Conservation (phyloP, 1,284 basidiomycete genomes). For the Sphagnurus paluster region DNA sequence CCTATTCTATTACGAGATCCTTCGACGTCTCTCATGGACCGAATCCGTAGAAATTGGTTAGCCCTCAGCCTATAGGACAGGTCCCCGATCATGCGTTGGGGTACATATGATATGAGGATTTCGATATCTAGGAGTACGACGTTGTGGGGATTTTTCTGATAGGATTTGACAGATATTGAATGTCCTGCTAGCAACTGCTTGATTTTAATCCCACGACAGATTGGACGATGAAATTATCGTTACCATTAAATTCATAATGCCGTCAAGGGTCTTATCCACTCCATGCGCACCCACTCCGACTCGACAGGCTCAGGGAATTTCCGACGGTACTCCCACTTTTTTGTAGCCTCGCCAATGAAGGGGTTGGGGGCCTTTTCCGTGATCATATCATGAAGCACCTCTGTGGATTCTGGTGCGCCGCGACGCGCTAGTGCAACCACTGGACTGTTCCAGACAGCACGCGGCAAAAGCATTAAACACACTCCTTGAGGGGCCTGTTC, state of each 20-base stretch:
- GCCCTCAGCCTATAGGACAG: slow-evolving; percentile 34
- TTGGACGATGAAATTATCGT: no score
- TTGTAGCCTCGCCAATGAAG: neutral
- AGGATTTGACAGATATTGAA: slow-evolving; percentile 5
- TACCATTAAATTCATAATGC: slow-evolving; percentile 31
- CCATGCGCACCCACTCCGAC: slow-evolving; percentile 45
- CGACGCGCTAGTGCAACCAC: slow-evolving; percentile 33
- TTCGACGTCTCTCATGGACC: slow-evolving; percentile 38
- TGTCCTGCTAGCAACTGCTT: no score
- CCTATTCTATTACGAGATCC: slow-evolving; percentile 35
- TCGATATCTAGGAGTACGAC: slow-evolving; percentile 37
- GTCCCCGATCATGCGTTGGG: slow-evolving; percentile 40
- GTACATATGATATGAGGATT: slow-evolving; percentile 49
- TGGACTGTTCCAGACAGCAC: slow-evolving; percentile 49
- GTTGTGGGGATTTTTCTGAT: slow-evolving; percentile 38
- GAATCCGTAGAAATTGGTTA: slow-evolving; percentile 32
- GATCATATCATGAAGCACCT: slow-evolving; percentile 25
- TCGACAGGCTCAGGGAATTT: slow-evolving; percentile 16
- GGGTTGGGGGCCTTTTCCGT: slow-evolving; percentile 7
- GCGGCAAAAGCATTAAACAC: slow-evolving; percentile 35
- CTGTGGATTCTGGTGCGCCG: slow-evolving; percentile 5
- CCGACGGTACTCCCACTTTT: slow-evolving; percentile 14
- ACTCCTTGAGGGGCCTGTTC: neutral
- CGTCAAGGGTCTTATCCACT: slow-evolving; percentile 48
- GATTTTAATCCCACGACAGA: no score